A percentile compares a stretch with the other conserved stretches of the same genome.
Evolutionary conservation across 108 stramenopile species (phyloP).

Genomic region (Mayamaea pseudoterrestris): DNA sequence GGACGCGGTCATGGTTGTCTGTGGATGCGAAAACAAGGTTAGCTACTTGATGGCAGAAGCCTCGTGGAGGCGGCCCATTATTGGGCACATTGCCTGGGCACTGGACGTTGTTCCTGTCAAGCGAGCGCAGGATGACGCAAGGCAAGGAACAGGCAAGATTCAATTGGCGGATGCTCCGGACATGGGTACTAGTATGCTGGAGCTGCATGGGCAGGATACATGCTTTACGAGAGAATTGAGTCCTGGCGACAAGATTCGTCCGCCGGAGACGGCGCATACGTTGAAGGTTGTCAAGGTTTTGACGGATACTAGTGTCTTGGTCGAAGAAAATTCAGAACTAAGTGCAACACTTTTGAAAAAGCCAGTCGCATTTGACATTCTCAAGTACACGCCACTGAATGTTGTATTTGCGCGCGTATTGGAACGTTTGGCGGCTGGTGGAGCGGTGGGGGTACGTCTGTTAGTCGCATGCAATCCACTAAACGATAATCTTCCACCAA

Average conservation of each 20-base stretch:
- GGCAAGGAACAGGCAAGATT: conserved; percentile 39
- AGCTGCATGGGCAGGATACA: conserved; percentile 43
- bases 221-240: conserved; percentile 37
- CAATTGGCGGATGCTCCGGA: conserved; percentile 4
- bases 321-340: conserved; percentile 14
- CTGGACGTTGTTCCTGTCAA: conserved; percentile 90
- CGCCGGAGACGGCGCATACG: conserved; percentile 27
- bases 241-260: conserved; percentile 71
- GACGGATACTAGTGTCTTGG: conserved; percentile 26
- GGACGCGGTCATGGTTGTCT: conserved; percentile 85
- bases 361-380: conserved; percentile 62
- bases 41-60: conserved; percentile 92
- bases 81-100: conserved; percentile 89
- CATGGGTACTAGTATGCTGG: conserved; percentile 11
- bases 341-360: not conserved
- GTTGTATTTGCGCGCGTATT: conserved; percentile 77
- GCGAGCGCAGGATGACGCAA: conserved; percentile 82
- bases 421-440: conserved; percentile 59
- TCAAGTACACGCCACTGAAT: conserved; percentile 74
- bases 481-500: not conserved
- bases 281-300: conserved; percentile 57
- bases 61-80: conserved; percentile 71
- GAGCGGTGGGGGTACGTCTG: conserved; percentile 63
- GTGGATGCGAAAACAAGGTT: conserved; percentile 77
- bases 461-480: not conserved